Evolutionary conservation across 202 grass and related monocot species (phyloP), one percentile per base, ranked within the genome.

Genomic region (Schoenoplectus tabernaemontani): DNA sequence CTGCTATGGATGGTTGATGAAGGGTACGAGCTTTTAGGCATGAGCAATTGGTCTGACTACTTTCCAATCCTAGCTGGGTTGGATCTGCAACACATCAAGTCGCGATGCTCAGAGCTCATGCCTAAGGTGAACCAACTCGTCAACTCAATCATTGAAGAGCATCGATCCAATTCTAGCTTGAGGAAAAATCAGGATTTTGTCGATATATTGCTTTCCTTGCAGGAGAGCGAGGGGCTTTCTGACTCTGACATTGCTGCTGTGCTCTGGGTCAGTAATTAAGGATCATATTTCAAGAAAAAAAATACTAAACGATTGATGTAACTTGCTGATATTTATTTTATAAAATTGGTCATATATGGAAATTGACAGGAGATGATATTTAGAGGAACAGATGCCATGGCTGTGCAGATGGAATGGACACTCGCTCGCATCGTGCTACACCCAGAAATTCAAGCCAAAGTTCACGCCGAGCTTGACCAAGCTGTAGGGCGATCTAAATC

Each of bases 41-140:
- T 82, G 93, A 85, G 86, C 82, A 97, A 97, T 81, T 89, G 88
- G 90, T 91, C 82, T 48, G 90, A 97, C 83, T 87, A 97, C 81
- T 92, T 97, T 47, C 86, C 88, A 5, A 69, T 84, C 24, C 88
- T 93, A 5, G 89, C 89, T 9, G 66, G 43, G 6, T 13, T 95
- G 24, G 92, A 95, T 85, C 78, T 88, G 11, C 92, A 95, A 72
- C 57, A 78, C 23, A 74, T 96, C 26, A 86, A 84, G 1, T 86
- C 84, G 4, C 85, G 92, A 19, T 92, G 92, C 82, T 74, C 85
- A 9, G 44, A 88, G 17, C 92, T 96, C 83, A 90, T 92, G 89
- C 89, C 87, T 3, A 84, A 83, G 75, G 92, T 96, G 75, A 92
- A 92, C 87, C 78, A 84, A 0, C 91, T 92, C 68, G 92, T 96